phyloP scores from a whole-genome alignment of 2,329 filamentous ascomycete species.

The Neopestalotiopsis sp. region DNA sequence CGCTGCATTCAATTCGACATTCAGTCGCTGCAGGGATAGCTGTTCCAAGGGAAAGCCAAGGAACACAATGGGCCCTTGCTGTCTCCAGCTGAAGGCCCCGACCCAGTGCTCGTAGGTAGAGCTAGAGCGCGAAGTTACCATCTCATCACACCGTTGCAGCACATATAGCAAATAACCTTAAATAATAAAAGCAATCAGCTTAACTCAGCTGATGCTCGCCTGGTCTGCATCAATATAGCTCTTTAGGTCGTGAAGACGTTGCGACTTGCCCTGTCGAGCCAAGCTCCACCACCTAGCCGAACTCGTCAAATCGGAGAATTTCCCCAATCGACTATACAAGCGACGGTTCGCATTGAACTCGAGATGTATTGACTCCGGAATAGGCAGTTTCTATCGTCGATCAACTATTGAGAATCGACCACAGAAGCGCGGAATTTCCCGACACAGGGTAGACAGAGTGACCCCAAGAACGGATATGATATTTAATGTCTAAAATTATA shows the following conservation, averaged over 20 bases:
- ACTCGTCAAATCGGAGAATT: conserved; percentile 15
- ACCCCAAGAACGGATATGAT: no score
- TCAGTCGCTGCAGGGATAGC: no score
- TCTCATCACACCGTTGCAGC: background rate
- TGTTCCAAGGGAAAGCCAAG: no score
- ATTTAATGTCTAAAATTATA: background rate
- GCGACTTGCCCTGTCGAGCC: conserved; percentile 3
- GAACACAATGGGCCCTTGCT: no score
- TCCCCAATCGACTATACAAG: conserved; percentile 1
- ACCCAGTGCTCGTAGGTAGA: no score
- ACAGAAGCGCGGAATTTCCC: background rate
- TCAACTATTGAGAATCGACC: background rate
- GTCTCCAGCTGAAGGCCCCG: no score
- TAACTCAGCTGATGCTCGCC: background rate
- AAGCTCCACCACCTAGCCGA: conserved; percentile 7
- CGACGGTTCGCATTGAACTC: background rate
- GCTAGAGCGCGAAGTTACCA: background rate
- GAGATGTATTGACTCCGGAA: background rate
- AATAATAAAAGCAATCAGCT: background rate
- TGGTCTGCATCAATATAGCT: background rate
- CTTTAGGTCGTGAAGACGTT: background rate
- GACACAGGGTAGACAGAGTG: no score
- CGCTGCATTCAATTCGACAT: no score
- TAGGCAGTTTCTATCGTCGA: conserved; percentile 11
- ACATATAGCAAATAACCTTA: background rate